Percentiles rank a stretch among this genome's conserved stretches.
phyloP scores from a whole-genome alignment of 1,139 yeast genomes.

The Zygoascus sp. region DNA sequence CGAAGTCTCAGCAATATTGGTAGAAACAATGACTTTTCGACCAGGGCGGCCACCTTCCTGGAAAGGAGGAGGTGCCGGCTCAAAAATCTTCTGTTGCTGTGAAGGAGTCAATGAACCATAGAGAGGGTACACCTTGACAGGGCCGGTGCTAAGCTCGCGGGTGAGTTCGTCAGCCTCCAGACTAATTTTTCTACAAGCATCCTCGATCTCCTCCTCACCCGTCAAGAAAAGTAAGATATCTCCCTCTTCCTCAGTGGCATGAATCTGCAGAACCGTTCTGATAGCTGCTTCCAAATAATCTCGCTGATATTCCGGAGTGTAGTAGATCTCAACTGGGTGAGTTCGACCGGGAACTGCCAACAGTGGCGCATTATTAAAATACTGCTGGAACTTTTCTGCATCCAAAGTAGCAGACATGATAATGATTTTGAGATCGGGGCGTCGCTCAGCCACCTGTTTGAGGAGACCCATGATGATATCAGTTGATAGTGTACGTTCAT shows the following conservation, averaged over 20 bases:
- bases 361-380: constrained; percentile 87
- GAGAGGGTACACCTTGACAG: constrained; percentile 80
- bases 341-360: constrained; percentile 98
- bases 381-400: constrained; percentile 89
- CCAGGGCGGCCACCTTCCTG: constrained; percentile 79
- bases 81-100: constrained; percentile 90
- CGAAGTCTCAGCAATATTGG: constrained; percentile 97
- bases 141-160: constrained; percentile 88
- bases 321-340: constrained; percentile 93
- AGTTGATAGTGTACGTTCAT: constrained; percentile 93
- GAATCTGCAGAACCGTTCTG: constrained; percentile 90
- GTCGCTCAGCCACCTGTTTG: constrained; percentile 70
- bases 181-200: constrained; percentile 83
- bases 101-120: constrained; percentile 96
- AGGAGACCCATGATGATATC: constrained; percentile 95
- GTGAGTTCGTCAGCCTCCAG: constrained; percentile 84
- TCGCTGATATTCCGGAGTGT: constrained; percentile 93
- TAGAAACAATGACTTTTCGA: constrained; percentile 87
- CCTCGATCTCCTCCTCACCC: constrained; percentile 98
- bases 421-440: constrained; percentile 86
- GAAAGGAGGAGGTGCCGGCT: constrained; percentile 70
- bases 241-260: constrained; percentile 93
- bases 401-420: constrained; percentile 98
- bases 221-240: constrained; percentile 85
- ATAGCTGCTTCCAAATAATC: constrained; percentile 94